Evolutionary conservation across 108 stramenopile species (phyloP).

Genomic region (Cylindrotheca fusiformis): DNA sequence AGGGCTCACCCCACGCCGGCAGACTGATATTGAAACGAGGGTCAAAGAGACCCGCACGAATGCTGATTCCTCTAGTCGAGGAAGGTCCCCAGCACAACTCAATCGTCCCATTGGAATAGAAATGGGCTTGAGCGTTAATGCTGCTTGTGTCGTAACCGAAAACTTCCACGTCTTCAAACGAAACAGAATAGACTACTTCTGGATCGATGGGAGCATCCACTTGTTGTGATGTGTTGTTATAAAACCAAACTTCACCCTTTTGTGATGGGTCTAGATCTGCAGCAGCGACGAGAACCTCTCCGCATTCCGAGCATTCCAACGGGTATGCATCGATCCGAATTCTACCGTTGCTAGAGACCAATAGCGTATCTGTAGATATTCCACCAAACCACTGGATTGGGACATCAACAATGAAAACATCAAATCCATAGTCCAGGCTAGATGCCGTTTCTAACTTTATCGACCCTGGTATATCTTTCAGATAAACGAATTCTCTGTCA

Average conservation of each 20-base stretch:
- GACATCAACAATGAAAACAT: neutral
- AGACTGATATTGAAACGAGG: neutral
- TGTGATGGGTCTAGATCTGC: neutral
- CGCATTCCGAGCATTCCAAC: neutral
- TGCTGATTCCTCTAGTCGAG: neutral
- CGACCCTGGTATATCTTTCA: neutral
- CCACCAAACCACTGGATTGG: neutral
- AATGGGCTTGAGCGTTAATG: neutral
- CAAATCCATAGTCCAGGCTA: neutral
- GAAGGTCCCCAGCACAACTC: neutral
- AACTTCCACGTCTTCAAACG: neutral
- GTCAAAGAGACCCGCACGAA: neutral
- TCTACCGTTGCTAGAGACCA: neutral
- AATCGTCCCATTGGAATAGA: neutral
- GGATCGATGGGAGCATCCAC: neutral
- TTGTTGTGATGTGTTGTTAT: neutral
- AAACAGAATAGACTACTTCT: neutral
- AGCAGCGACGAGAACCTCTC: neutral
- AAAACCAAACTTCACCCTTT: neutral
- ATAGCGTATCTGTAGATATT: neutral
- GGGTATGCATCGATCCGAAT: neutral
- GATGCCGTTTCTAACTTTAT: neutral
- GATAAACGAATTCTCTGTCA: neutral
- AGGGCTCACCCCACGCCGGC: neutral
- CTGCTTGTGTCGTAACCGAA: neutral